Percentiles rank a stretch among this genome's conserved stretches.
phyloP scores from a whole-genome alignment of 495 filamentous ascomycete species.

The Thozetella sp. region DNA sequence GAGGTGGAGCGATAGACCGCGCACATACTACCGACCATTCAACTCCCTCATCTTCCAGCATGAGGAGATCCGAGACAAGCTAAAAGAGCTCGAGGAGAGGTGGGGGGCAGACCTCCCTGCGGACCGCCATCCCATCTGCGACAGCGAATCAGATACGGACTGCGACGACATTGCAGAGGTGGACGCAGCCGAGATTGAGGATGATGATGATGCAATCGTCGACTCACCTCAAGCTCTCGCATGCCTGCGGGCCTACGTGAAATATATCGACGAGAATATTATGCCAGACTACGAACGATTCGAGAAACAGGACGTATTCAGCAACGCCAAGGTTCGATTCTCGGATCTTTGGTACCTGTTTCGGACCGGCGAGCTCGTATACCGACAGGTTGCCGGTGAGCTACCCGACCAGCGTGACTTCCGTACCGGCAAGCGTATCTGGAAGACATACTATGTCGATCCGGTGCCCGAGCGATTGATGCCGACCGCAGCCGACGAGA shows the following conservation, averaged over 20 bases:
- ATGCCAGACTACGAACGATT: conserved; percentile 29
- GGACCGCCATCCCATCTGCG: too few species aligned
- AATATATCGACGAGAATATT: conserved; percentile 31
- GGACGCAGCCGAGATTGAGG: conserved; percentile 7
- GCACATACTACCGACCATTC: too few species aligned
- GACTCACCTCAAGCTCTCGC: conserved; percentile 29
- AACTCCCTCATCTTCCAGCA: too few species aligned
- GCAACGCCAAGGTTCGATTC: conserved; percentile 24
- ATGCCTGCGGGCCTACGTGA: too few species aligned
- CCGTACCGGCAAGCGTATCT: conserved; percentile 9
- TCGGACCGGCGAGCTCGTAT: conserved; percentile 32
- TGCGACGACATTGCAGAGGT: conserved; percentile 19
- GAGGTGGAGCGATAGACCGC: conserved; percentile 22
- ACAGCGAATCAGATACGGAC: conserved; percentile 28
- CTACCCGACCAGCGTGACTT: conserved; percentile 5
- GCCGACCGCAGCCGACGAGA: conserved; percentile 1
- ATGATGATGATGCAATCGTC: conserved; percentile 10
- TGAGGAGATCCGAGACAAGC: too few species aligned
- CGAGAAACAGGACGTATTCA: conserved; percentile 11
- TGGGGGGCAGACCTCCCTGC: too few species aligned
- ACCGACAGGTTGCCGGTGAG: conserved; percentile 13
- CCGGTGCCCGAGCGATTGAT: conserved; percentile 3
- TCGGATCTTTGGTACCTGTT: conserved; percentile 39
- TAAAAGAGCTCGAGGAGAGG: too few species aligned
- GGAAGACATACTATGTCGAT: conserved; percentile 9